phyloP scores from a whole-genome alignment of 106 monocot species.

The Phalaenopsis equestris region DNA sequence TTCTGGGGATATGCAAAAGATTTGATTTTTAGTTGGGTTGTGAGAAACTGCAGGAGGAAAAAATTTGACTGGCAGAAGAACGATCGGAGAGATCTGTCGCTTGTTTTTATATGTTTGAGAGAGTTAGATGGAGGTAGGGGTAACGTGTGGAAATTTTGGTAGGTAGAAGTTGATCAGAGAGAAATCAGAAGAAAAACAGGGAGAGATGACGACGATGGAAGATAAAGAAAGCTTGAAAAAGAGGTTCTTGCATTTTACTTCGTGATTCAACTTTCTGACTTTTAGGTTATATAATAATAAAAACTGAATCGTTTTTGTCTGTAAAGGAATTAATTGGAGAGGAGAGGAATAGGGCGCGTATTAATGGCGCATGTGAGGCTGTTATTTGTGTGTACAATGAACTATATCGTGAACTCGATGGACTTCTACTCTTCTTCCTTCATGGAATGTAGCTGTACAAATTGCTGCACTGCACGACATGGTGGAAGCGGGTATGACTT shows the following conservation, averaged over 20 bases:
- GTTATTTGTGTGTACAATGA: neutral
- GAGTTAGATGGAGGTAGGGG: neutral
- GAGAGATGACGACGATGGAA: neutral
- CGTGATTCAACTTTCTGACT: too few species aligned
- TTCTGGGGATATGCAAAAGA: neutral
- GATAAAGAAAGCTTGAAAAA: neutral
- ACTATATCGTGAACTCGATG: neutral
- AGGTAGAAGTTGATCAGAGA: neutral
- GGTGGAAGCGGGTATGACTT: too few species aligned
- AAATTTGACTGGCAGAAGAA: too few species aligned
- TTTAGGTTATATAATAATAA: too few species aligned
- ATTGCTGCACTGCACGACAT: too few species aligned
- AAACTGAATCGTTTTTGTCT: too few species aligned
- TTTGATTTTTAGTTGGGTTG: conserved; percentile 1
- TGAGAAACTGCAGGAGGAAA: neutral
- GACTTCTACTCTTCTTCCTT: neutral
- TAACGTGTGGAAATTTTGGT: neutral
- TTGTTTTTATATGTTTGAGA: neutral
- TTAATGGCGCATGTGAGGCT: neutral
- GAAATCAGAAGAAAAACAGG: neutral
- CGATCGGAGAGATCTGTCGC: neutral
- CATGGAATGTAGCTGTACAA: neutral
- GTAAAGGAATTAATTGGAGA: too few species aligned
- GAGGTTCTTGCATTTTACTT: neutral
- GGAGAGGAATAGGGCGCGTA: too few species aligned